phyloP scores from a whole-genome alignment of 148 eudicot genomes.

The Nyssa sinensis region DNA sequence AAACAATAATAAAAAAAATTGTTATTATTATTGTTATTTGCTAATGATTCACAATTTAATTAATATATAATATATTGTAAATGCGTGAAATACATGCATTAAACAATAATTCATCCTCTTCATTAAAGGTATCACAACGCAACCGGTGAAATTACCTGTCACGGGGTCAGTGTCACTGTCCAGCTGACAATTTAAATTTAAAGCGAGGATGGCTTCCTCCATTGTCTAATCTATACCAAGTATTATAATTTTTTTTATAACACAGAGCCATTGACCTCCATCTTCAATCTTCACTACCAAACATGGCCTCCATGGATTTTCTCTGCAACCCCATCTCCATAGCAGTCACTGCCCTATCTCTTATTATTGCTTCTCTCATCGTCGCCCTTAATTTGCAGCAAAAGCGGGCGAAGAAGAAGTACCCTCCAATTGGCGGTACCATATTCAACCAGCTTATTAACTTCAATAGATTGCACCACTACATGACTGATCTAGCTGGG shows the following conservation, averaged over 20 bases:
- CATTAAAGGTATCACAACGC: too few relatives aligned
- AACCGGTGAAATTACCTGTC: too few relatives aligned
- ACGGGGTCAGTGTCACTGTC: too few relatives aligned
- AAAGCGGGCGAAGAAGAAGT: conserved; percentile 23
- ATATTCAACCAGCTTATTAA: conserved; percentile 45
- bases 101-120: too few relatives aligned
- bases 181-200: too few relatives aligned
- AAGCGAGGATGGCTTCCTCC: too few relatives aligned
- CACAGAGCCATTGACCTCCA: not conserved
- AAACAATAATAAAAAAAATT: too few relatives aligned
- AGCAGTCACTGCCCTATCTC: not conserved
- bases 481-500: conserved; percentile 55
- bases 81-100: too few relatives aligned
- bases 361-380: conserved; percentile 21
- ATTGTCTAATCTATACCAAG: too few relatives aligned
- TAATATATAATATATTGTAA: too few relatives aligned
- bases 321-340: conserved; percentile 1
- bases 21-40: too few relatives aligned
- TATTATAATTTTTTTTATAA: not conserved
- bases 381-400: conserved; percentile 12
- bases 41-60: too few relatives aligned
- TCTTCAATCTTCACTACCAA: not conserved
- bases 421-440: conserved; percentile 60
- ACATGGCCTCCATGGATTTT: conserved; percentile 10
- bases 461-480: conserved; percentile 53